Base-by-base conservation (phyloP, 2,329 filamentous ascomycete genomes). In the Calonectria henricotiae region DNA sequence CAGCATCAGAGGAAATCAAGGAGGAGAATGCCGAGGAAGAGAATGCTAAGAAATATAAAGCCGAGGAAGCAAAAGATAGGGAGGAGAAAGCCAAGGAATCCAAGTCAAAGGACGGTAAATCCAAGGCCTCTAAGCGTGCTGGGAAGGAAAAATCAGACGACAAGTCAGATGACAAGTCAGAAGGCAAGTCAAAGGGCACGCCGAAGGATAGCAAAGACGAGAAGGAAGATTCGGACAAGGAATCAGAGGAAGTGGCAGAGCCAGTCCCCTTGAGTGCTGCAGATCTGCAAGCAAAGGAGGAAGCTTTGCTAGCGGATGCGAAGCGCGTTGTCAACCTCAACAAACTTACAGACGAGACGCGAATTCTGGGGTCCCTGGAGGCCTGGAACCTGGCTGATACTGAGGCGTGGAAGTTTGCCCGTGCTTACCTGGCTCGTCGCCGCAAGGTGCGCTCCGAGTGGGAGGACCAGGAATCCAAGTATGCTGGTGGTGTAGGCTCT, bases 381-480 rank as follows among this genome's bases (percentile, higher is more conserved):
- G 88, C 89, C 12, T 92, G 90, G 90, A 91, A 90, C 78, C 79
- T 94, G 73, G 92, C 90, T 0, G 93, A 96, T 76, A 91, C 91
- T 1, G 93, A 96, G 81, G 90, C 90, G 1, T 96, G 93, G 93
- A 89, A 89, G 76, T 95, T 95, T 78, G 87, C 91, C 5, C 85
- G 91, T 43, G 92, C 93, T 0, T 94, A 89, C 73, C 83, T 90
- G 62, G 92, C 92, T 20, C 83, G 92, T 43, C 84, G 88, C 47
- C 83, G 86, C 30, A 85, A 92, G 54, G 92, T 94, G 84, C 84
- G 92, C 67, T 80, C 85, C 74, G 85, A 88, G 76, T 95, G 92
- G 92, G 91, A 94, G 79, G 88, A 91, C 71, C 89, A 92, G 70
- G 92, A 94, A 83, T 86, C 86, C 72, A 87, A 85, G 74, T 94